Percentiles rank a stretch among this genome's conserved stretches.
Conservation (phyloP, 192 early-diverging fungal genomes). For the Coemansia sp. region DNA sequence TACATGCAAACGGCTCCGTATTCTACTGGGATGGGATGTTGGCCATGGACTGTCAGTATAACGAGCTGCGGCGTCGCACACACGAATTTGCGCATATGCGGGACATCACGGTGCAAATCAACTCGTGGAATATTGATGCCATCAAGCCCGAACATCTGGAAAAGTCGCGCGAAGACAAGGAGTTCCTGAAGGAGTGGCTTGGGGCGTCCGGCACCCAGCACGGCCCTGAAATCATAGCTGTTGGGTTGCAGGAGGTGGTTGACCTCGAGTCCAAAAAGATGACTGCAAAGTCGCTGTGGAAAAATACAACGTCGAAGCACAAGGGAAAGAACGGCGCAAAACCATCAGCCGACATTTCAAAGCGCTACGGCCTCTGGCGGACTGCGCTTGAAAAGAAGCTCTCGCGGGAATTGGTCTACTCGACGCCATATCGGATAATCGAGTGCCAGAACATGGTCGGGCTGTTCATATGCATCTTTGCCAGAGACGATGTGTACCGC, state of each 20-base stretch:
- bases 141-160: conserved; percentile 83
- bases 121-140: conserved; percentile 94
- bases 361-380: conserved; percentile 84
- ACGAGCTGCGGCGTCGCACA: conserved; percentile 64
- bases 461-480: conserved; percentile 86
- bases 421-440: conserved; percentile 63
- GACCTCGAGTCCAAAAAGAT: conserved; percentile 81
- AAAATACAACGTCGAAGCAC: conserved; percentile 36
- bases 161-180: conserved; percentile 33
- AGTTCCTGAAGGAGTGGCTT: conserved; percentile 42
- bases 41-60: conserved; percentile 48
- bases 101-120: conserved; percentile 73
- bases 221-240: conserved; percentile 75
- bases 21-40: conserved; percentile 55
- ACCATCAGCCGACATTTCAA: conserved; percentile 38
- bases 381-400: conserved; percentile 70
- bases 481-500: conserved; percentile 60
- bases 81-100: conserved; percentile 66
- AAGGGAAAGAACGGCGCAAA: conserved; percentile 18
- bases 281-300: conserved; percentile 64
- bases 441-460: conserved; percentile 87
- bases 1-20: conserved; percentile 47
- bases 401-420: conserved; percentile 43
- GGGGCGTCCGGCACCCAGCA: conserved; percentile 51
- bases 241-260: conserved; percentile 98